A percentile compares a stretch with the other conserved stretches of the same genome.
These are phyloP conservation scores for Penicillium sp. DNA, from an alignment of 2,329 filamentous ascomycete genomes.

Conservation along the genomic window DNA sequence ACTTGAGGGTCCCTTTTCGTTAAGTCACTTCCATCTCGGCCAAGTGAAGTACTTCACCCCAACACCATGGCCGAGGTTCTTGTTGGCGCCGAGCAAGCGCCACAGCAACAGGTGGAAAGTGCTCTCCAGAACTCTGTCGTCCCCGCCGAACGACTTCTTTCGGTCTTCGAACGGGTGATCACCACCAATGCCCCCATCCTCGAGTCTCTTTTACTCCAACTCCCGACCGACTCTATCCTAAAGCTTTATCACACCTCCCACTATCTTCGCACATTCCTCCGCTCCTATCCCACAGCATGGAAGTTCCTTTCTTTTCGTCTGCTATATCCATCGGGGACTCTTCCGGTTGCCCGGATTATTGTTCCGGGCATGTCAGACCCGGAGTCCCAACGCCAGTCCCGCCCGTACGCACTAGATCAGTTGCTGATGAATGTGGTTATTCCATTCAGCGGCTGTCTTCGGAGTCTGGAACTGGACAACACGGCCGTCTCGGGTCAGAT, in stretches of 20 bases:
- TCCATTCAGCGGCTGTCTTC: constrained; percentile 52
- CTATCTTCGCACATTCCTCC: constrained; percentile 51
- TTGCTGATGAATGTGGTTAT: constrained; percentile 52
- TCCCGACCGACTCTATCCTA: constrained; percentile 52
- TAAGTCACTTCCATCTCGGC: neutral
- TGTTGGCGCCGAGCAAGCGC: constrained; percentile 9
- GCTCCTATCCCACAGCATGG: constrained; percentile 56
- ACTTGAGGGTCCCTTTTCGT: neutral
- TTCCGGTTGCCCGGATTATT: constrained; percentile 28
- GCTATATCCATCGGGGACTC: constrained; percentile 37
- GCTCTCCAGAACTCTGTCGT: constrained; percentile 20
- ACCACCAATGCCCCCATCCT: constrained; percentile 54
- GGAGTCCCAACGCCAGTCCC: constrained; percentile 45
- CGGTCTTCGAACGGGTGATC: constrained; percentile 50
- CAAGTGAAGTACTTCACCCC: constrained; percentile 2
- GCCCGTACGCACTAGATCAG: constrained; percentile 54
- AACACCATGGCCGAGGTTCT: constrained; percentile 10
- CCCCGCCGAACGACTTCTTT: constrained; percentile 32
- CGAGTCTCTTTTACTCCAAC: constrained; percentile 53
- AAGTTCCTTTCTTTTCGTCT: constrained; percentile 55
- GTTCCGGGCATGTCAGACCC: constrained; percentile 31
- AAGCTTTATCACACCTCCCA: constrained; percentile 54
- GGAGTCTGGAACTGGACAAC: constrained; percentile 55
- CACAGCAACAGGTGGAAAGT: constrained; percentile 22
- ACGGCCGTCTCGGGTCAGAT: constrained; percentile 55